These are phyloP conservation scores for Cryptococcus neoformans DNA, from an alignment of 1,284 basidiomycete genomes.

Conservation along the genomic window DNA sequence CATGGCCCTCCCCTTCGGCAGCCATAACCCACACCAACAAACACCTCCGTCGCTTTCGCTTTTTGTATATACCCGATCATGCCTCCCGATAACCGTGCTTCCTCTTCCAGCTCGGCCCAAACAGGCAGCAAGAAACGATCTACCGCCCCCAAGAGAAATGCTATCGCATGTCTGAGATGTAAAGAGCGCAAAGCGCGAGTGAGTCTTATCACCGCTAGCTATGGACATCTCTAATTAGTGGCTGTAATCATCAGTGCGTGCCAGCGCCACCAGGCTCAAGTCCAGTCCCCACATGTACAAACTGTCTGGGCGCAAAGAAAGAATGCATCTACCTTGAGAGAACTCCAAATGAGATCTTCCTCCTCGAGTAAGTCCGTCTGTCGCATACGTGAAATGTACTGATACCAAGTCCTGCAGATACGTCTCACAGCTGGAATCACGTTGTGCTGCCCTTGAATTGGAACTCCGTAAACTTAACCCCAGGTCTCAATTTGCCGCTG, in stretches of 20 bases:
- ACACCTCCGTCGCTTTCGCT: too few species aligned
- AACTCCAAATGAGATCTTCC: conserved; percentile 31
- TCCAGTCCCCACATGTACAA: conserved; percentile 25
- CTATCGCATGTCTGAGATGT: conserved; percentile 31
- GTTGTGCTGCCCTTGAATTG: conserved; percentile 24
- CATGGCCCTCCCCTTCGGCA: too few species aligned
- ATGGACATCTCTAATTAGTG: background rate
- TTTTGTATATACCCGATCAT: background rate
- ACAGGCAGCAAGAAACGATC: conserved; percentile 15
- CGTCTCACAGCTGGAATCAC: conserved; percentile 27
- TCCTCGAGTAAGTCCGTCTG: conserved; percentile 22
- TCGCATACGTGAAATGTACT: background rate
- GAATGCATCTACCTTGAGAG: conserved; percentile 29
- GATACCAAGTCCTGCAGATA: conserved; percentile 15
- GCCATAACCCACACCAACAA: too few species aligned
- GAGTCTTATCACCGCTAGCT: background rate
- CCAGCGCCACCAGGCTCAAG: conserved; percentile 25
- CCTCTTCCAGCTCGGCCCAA: background rate
- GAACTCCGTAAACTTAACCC: conserved; percentile 23
- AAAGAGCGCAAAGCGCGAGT: conserved; percentile 29
- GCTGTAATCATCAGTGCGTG: conserved; percentile 14
- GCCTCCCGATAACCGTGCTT: background rate
- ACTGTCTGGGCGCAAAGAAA: conserved; percentile 22
- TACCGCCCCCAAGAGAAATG: conserved; percentile 19
- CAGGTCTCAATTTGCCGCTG: conserved; percentile 11